A percentile compares a stretch with the other conserved stretches of the same genome.
Evolutionary conservation across 345 rosid genomes (phyloP).

Genomic region (Lenwebbia sp.): DNA sequence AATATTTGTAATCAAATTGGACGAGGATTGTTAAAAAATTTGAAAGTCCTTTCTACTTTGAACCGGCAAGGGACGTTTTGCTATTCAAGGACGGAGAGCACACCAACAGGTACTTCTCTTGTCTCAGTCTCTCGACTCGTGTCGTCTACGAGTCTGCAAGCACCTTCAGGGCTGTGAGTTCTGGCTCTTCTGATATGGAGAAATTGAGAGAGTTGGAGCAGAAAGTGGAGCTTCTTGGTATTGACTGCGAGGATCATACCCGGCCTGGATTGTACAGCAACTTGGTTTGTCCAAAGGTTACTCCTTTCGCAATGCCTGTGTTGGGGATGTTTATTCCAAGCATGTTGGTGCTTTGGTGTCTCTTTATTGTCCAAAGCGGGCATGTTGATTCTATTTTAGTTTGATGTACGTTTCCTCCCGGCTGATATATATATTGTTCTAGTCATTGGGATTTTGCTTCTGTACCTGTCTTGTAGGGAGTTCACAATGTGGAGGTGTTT

Average conservation of each 20-base stretch:
- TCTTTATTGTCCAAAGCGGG: slow-evolving; percentile 5
- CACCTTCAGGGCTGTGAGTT: not conserved
- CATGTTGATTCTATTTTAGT: not conserved
- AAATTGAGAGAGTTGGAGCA: slow-evolving; percentile 11
- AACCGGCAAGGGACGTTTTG: too few relatives aligned
- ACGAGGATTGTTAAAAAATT: too few relatives aligned
- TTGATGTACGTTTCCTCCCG: not conserved
- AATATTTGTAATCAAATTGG: too few relatives aligned
- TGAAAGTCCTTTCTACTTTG: too few relatives aligned
- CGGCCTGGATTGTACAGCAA: slow-evolving; percentile 17
- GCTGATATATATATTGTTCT: not conserved
- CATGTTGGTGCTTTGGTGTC: not conserved
- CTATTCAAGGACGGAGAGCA: not conserved
- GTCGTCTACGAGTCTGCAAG: not conserved
- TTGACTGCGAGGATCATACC: slow-evolving; percentile 11
- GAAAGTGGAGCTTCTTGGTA: slow-evolving; percentile 21
- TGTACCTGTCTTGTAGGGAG: slow-evolving; percentile 13
- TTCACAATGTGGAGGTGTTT: slow-evolving; percentile 44
- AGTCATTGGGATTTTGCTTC: not conserved
- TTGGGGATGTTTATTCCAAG: not conserved
- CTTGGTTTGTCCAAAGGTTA: slow-evolving; percentile 32
- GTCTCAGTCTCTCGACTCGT: not conserved
- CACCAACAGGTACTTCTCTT: not conserved
- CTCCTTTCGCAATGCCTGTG: not conserved
- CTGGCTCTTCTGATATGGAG: not conserved